Percentiles rank a stretch among this genome's conserved stretches.
Conservation (phyloP, 495 filamentous ascomycete species). For the Xylaria flabelliformis region DNA sequence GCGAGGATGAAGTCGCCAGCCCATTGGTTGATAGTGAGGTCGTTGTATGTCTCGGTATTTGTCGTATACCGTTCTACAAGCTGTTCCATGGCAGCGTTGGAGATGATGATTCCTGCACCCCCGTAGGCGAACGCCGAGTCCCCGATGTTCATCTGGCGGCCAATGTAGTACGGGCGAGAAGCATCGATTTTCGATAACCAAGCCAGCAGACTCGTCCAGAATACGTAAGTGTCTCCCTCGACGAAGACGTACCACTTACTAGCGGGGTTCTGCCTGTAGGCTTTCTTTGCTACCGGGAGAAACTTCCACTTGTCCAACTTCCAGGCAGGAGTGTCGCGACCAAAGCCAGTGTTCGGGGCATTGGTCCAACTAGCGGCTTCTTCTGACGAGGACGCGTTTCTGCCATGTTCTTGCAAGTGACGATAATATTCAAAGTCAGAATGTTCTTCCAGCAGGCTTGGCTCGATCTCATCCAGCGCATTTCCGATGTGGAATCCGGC, state of each 20-base stretch:
- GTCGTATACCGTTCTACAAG: conserved; percentile 29
- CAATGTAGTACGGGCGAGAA: conserved; percentile 53
- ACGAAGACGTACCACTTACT: conserved; percentile 24
- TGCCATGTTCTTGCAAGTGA: conserved; percentile 12
- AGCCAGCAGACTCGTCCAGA: conserved; percentile 11
- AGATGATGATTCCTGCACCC: conserved; percentile 57
- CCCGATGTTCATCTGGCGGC: conserved; percentile 41
- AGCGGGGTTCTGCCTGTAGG: conserved; percentile 10
- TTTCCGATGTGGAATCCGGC: conserved; percentile 16
- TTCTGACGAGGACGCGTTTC: background rate
- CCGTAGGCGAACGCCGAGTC: conserved; percentile 53
- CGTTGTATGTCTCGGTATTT: conserved; percentile 24
- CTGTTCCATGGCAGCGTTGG: conserved; percentile 48
- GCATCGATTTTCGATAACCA: conserved; percentile 44
- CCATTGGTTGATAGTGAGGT: conserved; percentile 45
- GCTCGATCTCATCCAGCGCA: conserved; percentile 19
- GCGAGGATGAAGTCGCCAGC: conserved; percentile 57
- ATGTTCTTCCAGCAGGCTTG: conserved; percentile 10
- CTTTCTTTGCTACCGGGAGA: conserved; percentile 20
- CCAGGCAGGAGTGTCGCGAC: conserved; percentile 23
- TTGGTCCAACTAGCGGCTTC: conserved; percentile 12
- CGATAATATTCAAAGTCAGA: conserved; percentile 23
- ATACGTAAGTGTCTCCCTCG: conserved; percentile 21
- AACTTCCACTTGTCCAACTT: conserved; percentile 28
- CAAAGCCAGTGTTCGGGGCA: conserved; percentile 14